phyloP scores from a whole-genome alignment of 2,329 filamentous ascomycete genomes.

The Drechslerella coelobrocha region DNA sequence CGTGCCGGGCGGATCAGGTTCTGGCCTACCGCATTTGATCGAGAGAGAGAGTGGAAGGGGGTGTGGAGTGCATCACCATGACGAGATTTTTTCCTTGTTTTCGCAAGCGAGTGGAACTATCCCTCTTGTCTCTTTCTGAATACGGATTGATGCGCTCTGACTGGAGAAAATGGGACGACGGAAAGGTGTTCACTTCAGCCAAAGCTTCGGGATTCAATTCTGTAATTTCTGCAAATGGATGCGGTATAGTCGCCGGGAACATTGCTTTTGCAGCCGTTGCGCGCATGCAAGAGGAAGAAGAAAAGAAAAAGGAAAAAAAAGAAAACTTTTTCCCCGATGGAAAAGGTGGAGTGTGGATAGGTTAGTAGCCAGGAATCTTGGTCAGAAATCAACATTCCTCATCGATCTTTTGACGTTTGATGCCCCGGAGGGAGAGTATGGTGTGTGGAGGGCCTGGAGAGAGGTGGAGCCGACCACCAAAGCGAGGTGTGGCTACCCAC shows the following conservation, averaged over 20 bases:
- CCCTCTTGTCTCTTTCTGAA: conserved; percentile 1
- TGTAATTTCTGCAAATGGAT: conserved; percentile 12
- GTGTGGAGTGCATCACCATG: not conserved
- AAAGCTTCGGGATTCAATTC: conserved; percentile 29
- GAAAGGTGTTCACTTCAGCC: conserved; percentile 50
- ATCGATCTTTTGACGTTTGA: conserved; percentile 10
- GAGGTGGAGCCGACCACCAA: not conserved
- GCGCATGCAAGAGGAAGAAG: not conserved
- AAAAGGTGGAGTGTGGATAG: conserved; percentile 3
- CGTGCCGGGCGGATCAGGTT: too few relatives aligned
- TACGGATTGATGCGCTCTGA: not conserved
- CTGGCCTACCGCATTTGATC: not conserved
- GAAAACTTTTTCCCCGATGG: not conserved
- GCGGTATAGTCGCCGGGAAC: conserved; percentile 5
- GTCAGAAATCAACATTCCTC: conserved; percentile 49
- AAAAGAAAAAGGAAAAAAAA: not conserved
- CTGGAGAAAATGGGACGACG: conserved; percentile 36
- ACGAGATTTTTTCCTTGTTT: not conserved
- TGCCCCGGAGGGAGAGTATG: not conserved
- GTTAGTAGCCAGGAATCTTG: conserved; percentile 37
- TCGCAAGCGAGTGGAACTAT: not conserved
- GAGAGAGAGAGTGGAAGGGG: not conserved
- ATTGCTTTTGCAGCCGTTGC: conserved; percentile 25
- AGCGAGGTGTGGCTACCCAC: not conserved
- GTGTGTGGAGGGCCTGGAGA: not conserved